Conservation (phyloP, 2,329 filamentous ascomycete genomes). For the Xenoacremonium recifei region DNA sequence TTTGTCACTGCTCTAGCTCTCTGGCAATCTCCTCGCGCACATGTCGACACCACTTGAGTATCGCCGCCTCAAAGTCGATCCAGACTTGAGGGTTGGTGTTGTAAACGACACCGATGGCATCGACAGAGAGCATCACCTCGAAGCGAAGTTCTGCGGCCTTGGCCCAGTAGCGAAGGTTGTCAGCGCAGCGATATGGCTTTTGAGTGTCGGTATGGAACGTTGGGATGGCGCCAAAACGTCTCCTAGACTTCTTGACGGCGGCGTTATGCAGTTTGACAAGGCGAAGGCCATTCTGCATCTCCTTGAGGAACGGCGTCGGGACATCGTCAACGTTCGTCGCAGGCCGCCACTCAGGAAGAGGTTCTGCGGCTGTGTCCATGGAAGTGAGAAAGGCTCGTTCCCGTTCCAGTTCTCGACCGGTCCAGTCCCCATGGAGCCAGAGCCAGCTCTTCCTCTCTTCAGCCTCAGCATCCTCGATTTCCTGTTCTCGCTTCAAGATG, state of each 20-base stretch:
- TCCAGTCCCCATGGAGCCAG: constrained; percentile 81
- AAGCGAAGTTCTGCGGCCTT: constrained; percentile 94
- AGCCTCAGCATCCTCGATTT: constrained; percentile 70
- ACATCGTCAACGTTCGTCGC: constrained; percentile 37
- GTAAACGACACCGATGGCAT: constrained; percentile 84
- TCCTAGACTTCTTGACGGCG: constrained; percentile 77
- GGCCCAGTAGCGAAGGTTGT: constrained; percentile 93
- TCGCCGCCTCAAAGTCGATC: constrained; percentile 77
- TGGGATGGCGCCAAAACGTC: constrained; percentile 86
- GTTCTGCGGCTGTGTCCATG: constrained; percentile 60
- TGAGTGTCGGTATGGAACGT: constrained; percentile 87
- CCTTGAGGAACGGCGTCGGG: constrained; percentile 71
- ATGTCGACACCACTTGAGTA: constrained; percentile 78
- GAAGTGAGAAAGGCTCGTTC: constrained; percentile 80
- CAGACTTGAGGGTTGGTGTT: constrained; percentile 68
- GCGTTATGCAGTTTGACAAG: constrained; percentile 89
- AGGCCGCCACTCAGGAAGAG: constrained; percentile 68
- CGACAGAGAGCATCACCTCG: constrained; percentile 79
- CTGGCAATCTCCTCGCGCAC: constrained; percentile 80
- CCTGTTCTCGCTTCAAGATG: constrained; percentile 75
- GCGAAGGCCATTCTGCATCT: constrained; percentile 74
- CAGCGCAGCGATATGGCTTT: constrained; percentile 90
- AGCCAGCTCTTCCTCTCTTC: constrained; percentile 71
- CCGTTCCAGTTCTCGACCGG: constrained; percentile 69
- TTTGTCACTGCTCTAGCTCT: constrained; percentile 52